These are phyloP conservation scores for Colletotrichum cuscutae DNA, from an alignment of 2,329 filamentous ascomycete species.

Conservation along the genomic window DNA sequence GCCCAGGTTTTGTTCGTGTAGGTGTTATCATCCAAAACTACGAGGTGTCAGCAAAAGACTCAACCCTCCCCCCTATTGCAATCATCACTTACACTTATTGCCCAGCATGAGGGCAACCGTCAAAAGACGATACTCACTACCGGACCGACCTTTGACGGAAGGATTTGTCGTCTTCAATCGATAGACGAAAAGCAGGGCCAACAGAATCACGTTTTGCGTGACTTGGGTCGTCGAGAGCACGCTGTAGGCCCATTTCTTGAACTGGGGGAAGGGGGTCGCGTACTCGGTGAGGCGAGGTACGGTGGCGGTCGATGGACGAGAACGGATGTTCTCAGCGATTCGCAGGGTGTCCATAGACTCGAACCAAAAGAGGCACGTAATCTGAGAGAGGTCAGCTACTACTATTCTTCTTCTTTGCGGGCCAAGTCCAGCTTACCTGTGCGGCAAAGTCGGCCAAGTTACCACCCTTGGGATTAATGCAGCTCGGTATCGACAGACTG, in stretches of 20 bases:
- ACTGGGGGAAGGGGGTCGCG: constrained; percentile 81
- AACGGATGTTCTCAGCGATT: constrained; percentile 72
- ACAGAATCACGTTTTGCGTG: constrained; percentile 91
- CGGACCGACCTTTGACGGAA: constrained; percentile 87
- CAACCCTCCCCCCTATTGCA: neutral
- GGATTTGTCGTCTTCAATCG: constrained; percentile 91
- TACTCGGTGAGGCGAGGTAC: constrained; percentile 71
- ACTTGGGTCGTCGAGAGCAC: constrained; percentile 96
- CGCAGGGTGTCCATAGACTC: constrained; percentile 85
- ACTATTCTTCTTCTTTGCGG: constrained; percentile 19
- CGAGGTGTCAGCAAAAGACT: neutral
- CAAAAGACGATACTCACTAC: constrained; percentile 91
- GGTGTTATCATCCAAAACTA: constrained; percentile 97
- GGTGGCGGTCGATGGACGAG: constrained; percentile 49
- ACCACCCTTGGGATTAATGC: constrained; percentile 80
- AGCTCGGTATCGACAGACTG: constrained; percentile 77
- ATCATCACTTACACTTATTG: constrained; percentile 81
- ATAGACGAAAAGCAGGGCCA: constrained; percentile 93
- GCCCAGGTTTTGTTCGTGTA: constrained; percentile 99
- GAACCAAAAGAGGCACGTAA: constrained; percentile 98
- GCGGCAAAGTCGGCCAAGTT: constrained; percentile 86
- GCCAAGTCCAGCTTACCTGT: constrained; percentile 64
- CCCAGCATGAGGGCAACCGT: constrained; percentile 97
- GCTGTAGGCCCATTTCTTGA: constrained; percentile 92
- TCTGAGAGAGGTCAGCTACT: constrained; percentile 59